Conservation (phyloP, 495 filamentous ascomycete species). For the Xylaria venustula region DNA sequence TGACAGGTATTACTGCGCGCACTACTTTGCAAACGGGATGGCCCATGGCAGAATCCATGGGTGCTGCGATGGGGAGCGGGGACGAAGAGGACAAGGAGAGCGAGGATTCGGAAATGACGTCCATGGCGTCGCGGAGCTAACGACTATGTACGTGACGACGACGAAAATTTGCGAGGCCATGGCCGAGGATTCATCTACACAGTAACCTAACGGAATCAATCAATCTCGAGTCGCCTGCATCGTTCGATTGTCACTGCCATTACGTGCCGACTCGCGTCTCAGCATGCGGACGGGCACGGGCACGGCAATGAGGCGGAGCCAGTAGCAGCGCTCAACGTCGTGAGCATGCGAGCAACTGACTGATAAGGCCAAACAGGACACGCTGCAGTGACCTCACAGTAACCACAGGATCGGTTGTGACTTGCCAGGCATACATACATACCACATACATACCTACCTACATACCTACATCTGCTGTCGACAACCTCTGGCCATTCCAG, state of each 20-base stretch:
- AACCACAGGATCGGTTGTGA: not conserved
- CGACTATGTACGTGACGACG: not conserved
- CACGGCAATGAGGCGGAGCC: not conserved
- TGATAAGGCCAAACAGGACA: not conserved
- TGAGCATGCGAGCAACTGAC: conserved; percentile 3
- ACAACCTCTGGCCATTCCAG: not conserved
- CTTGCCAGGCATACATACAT: not conserved
- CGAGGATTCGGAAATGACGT: not conserved
- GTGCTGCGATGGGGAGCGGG: conserved; percentile 3
- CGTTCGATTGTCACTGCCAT: not conserved
- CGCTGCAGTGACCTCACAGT: not conserved
- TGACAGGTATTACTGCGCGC: not conserved
- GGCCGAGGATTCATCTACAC: not conserved
- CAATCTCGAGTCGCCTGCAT: not conserved
- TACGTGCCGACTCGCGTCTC: not conserved
- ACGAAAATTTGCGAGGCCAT: not conserved
- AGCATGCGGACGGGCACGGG: not conserved
- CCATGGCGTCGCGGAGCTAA: not conserved
- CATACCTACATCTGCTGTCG: not conserved
- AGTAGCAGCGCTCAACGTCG: not conserved
- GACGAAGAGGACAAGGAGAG: not conserved
- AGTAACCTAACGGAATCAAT: too few relatives aligned
- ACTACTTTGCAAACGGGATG: too few relatives aligned
- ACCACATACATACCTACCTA: too few relatives aligned
- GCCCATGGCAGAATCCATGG: too few relatives aligned